Evolutionary conservation across 2,329 filamentous ascomycete genomes (phyloP), one percentile per base, ranked within the genome.

Genomic region (Hypomyces perniciosus): DNA sequence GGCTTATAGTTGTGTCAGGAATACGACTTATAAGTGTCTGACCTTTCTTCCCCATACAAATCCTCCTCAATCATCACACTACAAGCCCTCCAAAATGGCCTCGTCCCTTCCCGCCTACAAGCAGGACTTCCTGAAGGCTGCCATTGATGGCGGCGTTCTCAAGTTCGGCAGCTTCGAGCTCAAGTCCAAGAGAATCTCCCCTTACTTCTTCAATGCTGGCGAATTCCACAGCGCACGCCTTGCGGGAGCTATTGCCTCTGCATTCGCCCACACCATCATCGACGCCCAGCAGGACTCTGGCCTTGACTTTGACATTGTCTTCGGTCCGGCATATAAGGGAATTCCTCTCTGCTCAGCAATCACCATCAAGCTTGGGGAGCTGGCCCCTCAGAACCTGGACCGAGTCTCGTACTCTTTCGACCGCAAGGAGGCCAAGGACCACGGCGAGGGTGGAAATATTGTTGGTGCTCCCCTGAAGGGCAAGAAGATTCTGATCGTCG

Each of bases 191-290:
- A 88, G 92, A 63, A 78, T 77, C 62, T 96, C 90, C 9, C 93
- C 93, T 39, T 97, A 97, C 79, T 97, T 97, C 78, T 95, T 97
- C 83, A 96, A 96, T 71, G 90, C 91, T 43, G 90, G 91, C 54
- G 83, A 88, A 62, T 95, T 97, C 72, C 90, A 93, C 77, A 85
- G 84, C 47, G 86, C 86, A 26, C 79, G 84, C 55, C 81, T 96
- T 30, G 82, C 95, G 56, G 80, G 80, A 56, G 83, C 90, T 51
- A 88, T 96, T 59, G 81, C 86, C 47, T 79, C 83, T 38, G 90
- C 92, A 53, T 97, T 92, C 70, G 92, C 92, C 40, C 70, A 78
- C 57, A 77, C 81, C 51, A 81, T 86, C 61, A 71, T 76, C 56
- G 68, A 77, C 44, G 72, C 75, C 20, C 69, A 71, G 59, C 60